These are phyloP conservation scores for Phytophthora fragariae DNA, from an alignment of 352 stramenopile species.

Conservation along the genomic window DNA sequence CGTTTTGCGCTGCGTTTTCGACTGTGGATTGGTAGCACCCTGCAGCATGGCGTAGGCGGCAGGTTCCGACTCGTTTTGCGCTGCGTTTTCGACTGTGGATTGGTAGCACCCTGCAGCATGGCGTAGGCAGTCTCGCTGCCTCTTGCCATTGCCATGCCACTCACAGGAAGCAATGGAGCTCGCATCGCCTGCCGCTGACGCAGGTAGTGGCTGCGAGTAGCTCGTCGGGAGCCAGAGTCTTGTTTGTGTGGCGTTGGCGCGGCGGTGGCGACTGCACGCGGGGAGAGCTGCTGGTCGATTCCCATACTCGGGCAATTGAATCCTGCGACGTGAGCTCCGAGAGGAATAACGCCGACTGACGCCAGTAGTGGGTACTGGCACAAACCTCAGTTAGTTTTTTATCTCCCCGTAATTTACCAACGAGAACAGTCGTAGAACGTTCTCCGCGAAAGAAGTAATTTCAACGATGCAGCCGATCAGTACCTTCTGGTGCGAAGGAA, in stretches of 20 bases:
- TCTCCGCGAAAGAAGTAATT: too few species aligned
- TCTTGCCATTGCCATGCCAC: conserved; percentile 20
- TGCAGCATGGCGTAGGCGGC: too few species aligned
- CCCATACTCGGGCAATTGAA: conserved; percentile 6
- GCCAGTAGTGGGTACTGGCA: too few species aligned
- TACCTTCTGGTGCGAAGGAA: too few species aligned
- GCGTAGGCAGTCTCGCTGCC: conserved; percentile 11
- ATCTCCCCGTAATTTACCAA: too few species aligned
- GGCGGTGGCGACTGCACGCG: neutral
- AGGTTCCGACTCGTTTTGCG: too few species aligned
- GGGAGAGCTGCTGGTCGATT: conserved; percentile 21
- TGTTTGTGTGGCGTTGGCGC: conserved; percentile 16
- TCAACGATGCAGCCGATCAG: too few species aligned
- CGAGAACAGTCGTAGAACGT: too few species aligned
- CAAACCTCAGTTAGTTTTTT: too few species aligned
- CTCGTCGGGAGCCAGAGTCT: conserved; percentile 4
- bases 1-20: conserved; percentile 3
- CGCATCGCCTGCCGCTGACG: conserved; percentile 14
- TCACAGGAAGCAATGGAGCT: conserved; percentile 22
- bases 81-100: too few species aligned
- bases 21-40: neutral
- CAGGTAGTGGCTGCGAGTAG: conserved; percentile 1
- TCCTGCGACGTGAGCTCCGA: conserved; percentile 6
- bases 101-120: too few species aligned
- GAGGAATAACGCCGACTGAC: conserved; percentile 17